phyloP scores from a whole-genome alignment of 148 eudicot genomes.

The Diospyros lotus region DNA sequence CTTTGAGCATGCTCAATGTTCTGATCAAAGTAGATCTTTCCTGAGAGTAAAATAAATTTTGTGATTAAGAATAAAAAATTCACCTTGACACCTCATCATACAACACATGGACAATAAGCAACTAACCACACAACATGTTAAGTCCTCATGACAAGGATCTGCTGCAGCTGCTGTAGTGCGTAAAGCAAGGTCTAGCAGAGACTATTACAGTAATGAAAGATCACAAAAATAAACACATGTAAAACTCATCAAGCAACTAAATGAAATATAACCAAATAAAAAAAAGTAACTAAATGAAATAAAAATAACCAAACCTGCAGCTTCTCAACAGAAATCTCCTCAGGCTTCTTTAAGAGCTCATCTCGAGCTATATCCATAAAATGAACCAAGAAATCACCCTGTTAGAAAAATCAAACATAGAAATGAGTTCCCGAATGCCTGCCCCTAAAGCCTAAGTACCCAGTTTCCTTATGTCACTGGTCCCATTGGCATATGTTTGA shows the following conservation, averaged over 20 bases:
- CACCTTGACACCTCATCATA: background rate
- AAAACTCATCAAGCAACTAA: constrained; percentile 3
- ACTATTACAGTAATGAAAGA: constrained; percentile 32
- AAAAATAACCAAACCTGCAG: constrained; percentile 64
- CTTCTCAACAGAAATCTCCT: constrained; percentile 89
- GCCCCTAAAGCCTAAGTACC: background rate
- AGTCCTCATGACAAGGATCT: constrained; percentile 94
- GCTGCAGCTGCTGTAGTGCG: constrained; percentile 95
- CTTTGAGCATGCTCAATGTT: constrained; percentile 77
- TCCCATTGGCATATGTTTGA: background rate
- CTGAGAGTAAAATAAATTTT: constrained; percentile 36
- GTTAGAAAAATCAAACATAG: constrained; percentile 19
- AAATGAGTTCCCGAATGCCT: constrained; percentile 2
- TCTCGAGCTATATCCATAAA: constrained; percentile 98
- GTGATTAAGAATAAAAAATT: constrained; percentile 7
- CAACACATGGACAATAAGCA: constrained; percentile 9
- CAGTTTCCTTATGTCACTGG: background rate
- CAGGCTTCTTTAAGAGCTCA: constrained; percentile 74
- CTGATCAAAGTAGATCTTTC: constrained; percentile 73
- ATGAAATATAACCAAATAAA: constrained; percentile 20
- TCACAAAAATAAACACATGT: background rate
- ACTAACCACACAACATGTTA: constrained; percentile 91
- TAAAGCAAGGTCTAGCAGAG: constrained; percentile 96
- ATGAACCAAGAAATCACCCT: constrained; percentile 99
- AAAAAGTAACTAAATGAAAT: constrained; percentile 7